Evolutionary conservation across 345 rosid species (phyloP), one percentile per base, ranked within the genome.

Genomic region (Camelina neglecta): DNA sequence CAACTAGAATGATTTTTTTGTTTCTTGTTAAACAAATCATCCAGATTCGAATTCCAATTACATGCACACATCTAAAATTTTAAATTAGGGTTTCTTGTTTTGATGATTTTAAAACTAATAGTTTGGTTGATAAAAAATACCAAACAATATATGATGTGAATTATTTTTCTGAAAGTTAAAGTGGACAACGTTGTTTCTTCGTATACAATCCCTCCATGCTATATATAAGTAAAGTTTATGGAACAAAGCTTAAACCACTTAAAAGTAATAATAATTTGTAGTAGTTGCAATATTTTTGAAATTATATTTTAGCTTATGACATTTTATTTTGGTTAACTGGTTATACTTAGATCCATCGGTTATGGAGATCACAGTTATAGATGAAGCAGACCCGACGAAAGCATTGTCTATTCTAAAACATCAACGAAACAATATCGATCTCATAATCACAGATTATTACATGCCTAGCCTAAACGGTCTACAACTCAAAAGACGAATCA

Each of bases 381-480:
- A 86, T 1, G 87, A 67, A 5, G 80, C 41, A n/a, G 67, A 60
- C 18, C 75, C 92, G 0, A 13, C 35, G 0, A 85, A 85, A 33
- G 98, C 98, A 41, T 65, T 93, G 54, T 60, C 87, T 18, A 76
- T 69, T 9, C 81, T 93, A 3, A 82, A 83, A 36, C 2, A 26
- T 29, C 73, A 72, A 16, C 60, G 79, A 33, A 55, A 60, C 74
- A 53, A 38, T 2, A 33, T 86, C 12, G 90, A 90, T 77, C 83
- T 93, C 4, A 87, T 93, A 5, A 42, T 93, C 66, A 83, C 91
- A 2, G 93, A 89, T 61, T 87, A 89, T 45, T 83, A 90, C 69
- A 86, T 89, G 90, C 93, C 95, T 11, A 74, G 24, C 23, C 89
- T 93, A 88, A 81, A 81, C n/a, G 98, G 98, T 6, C 16, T 81